phyloP scores from a whole-genome alignment of 768 basidiomycete genomes.

The Pholiota molesta region DNA sequence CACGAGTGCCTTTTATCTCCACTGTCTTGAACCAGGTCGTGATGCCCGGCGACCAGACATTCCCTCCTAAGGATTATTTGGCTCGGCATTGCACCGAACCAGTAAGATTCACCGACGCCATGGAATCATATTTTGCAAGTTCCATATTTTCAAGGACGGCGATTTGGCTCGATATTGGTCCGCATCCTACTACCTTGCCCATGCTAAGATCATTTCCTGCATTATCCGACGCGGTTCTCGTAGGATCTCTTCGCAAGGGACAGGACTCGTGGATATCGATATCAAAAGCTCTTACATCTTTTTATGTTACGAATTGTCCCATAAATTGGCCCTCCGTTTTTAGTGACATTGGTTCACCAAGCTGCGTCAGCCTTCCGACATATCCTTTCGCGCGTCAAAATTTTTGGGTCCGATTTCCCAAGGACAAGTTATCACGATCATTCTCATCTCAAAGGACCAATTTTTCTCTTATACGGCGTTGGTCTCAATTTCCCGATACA shows the following conservation, averaged over 20 bases:
- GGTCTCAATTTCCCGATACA: constrained; percentile 43
- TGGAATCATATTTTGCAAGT: constrained; percentile 41
- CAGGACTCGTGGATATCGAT: constrained; percentile 49
- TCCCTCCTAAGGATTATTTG: constrained; percentile 57
- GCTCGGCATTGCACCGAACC: constrained; percentile 60
- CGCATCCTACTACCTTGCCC: constrained; percentile 59
- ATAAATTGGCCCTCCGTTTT: constrained; percentile 63
- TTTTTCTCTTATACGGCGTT: constrained; percentile 24
- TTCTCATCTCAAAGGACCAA: constrained; percentile 1
- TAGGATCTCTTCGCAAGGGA: constrained; percentile 54
- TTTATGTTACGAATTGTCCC: constrained; percentile 45
- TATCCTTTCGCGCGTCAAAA: constrained; percentile 62
- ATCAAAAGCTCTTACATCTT: constrained; percentile 43
- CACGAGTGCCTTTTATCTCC: constrained; percentile 64
- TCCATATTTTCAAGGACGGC: constrained; percentile 32
- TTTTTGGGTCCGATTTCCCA: constrained; percentile 59
- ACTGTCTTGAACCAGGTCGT: constrained; percentile 60
- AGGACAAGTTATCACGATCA: constrained; percentile 18
- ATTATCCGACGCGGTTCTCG: constrained; percentile 36
- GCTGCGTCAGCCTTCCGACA: constrained; percentile 56
- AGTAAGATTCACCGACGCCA: constrained; percentile 55
- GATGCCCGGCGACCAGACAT: constrained; percentile 48
- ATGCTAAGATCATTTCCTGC: constrained; percentile 51
- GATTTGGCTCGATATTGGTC: constrained; percentile 69
- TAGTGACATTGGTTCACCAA: constrained; percentile 40